A percentile compares a stretch with the other conserved stretches of the same genome.
These are phyloP conservation scores for Talaromyces ruber DNA, from an alignment of 495 filamentous ascomycete species.

Conservation along the genomic window DNA sequence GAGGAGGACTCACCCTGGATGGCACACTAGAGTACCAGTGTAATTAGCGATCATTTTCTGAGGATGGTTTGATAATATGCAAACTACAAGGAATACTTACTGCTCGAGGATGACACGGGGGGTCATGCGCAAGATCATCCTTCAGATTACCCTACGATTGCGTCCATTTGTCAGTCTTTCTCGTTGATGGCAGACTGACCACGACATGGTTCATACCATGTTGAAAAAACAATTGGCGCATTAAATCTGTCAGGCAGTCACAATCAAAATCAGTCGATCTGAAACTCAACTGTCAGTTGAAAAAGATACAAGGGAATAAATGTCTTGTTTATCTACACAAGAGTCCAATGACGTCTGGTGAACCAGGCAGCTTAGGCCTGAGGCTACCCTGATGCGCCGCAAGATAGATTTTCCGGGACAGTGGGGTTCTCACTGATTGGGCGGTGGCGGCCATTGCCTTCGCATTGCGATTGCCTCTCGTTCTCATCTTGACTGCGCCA, in stretches of 20 bases:
- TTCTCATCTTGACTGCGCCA: slow-evolving; percentile 8
- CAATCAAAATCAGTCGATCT: not conserved
- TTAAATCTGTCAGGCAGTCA: not conserved
- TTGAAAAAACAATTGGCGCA: not conserved
- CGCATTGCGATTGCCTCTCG: slow-evolving; percentile 16
- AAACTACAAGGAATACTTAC: slow-evolving; percentile 45
- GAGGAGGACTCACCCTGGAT: slow-evolving; percentile 63
- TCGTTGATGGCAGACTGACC: not conserved
- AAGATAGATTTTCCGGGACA: slow-evolving; percentile 34
- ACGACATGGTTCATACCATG: not conserved
- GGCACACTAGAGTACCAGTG: slow-evolving; percentile 54
- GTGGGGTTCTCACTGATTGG: slow-evolving; percentile 16
- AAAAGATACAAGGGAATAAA: not conserved
- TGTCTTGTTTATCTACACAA: not conserved
- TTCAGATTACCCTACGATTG: slow-evolving; percentile 40
- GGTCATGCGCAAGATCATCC: slow-evolving; percentile 64
- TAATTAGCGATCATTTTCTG: not conserved
- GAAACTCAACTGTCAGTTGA: not conserved
- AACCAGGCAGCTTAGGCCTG: slow-evolving; percentile 1
- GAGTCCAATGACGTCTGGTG: not conserved
- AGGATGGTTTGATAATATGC: too few relatives aligned
- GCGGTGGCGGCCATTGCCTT: slow-evolving; percentile 12
- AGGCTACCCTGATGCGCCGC: slow-evolving; percentile 14
- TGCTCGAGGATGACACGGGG: slow-evolving; percentile 82
- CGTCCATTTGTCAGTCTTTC: not conserved